phyloP scores from a whole-genome alignment of 306 rosid genomes.

The Oxytropis ochrocephala region DNA sequence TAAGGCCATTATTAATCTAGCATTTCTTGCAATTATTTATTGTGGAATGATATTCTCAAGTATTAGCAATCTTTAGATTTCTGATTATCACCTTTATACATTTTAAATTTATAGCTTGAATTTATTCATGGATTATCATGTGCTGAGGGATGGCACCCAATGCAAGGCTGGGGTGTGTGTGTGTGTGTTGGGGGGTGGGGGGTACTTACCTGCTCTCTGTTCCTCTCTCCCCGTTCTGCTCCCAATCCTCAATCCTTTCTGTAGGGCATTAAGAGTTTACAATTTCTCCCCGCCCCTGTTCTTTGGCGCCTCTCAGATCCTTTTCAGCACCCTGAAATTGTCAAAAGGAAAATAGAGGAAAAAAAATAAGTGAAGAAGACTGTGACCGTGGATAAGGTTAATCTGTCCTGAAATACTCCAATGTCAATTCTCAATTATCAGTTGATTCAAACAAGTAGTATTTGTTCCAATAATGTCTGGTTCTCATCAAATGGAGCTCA shows the following conservation, averaged over 20 bases:
- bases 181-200: too few relatives aligned
- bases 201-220: background rate
- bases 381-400: background rate
- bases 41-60: conserved; percentile 3
- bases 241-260: background rate
- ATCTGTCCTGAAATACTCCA: background rate
- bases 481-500: background rate
- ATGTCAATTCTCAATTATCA: background rate
- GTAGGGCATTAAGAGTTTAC: background rate
- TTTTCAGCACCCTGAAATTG: background rate
- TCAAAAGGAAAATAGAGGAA: background rate
- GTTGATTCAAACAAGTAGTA: background rate
- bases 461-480: background rate
- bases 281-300: background rate
- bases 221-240: background rate
- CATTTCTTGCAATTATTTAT: background rate
- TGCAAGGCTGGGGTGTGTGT: background rate
- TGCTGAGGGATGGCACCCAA: background rate
- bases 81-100: conserved; percentile 2
- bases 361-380: background rate
- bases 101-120: conserved; percentile 5
- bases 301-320: background rate
- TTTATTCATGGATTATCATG: background rate
- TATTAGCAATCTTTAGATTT: background rate
- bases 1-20: conserved; percentile 31